Evolutionary conservation across 2,329 filamentous ascomycete species (phyloP).

Genomic region (Ilyonectria destructans): DNA sequence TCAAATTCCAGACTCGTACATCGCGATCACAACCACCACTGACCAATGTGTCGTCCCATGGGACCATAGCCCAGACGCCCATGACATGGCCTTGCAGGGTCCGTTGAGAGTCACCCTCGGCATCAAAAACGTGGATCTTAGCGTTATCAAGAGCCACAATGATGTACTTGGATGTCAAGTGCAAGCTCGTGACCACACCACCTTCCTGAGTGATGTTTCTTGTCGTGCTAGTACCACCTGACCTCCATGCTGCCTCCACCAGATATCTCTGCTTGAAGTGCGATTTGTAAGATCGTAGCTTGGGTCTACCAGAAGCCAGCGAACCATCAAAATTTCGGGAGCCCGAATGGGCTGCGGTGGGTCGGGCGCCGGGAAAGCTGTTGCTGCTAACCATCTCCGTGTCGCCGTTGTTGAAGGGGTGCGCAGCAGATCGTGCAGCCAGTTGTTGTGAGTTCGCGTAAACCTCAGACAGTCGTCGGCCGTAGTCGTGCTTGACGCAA

Average conservation of each 20-base stretch:
- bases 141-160: slow-evolving; percentile 98
- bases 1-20: slow-evolving; percentile 96
- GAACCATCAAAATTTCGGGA: slow-evolving; percentile 72
- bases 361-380: slow-evolving; percentile 64
- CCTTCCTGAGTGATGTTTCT: slow-evolving; percentile 96
- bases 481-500: slow-evolving; percentile 96
- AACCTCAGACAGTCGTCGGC: slow-evolving; percentile 70
- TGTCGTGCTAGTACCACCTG: slow-evolving; percentile 86
- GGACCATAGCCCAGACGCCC: slow-evolving; percentile 99
- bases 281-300: slow-evolving; percentile 89
- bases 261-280: slow-evolving; percentile 99
- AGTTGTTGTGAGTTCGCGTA: slow-evolving; percentile 53
- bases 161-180: slow-evolving; percentile 96
- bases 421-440: slow-evolving; percentile 51
- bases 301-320: slow-evolving; percentile 59
- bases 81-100: slow-evolving; percentile 96
- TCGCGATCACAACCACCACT: slow-evolving; percentile 97
- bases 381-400: slow-evolving; percentile 56
- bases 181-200: slow-evolving; percentile 95
- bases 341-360: slow-evolving; percentile 55
- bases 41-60: slow-evolving; percentile 95
- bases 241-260: slow-evolving; percentile 97
- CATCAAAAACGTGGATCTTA: slow-evolving; percentile 98
- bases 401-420: slow-evolving; percentile 54
- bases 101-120: slow-evolving; percentile 88